phyloP scores from a whole-genome alignment of 2,329 filamentous ascomycete species.

The Hymenoscyphus fructigenus region DNA sequence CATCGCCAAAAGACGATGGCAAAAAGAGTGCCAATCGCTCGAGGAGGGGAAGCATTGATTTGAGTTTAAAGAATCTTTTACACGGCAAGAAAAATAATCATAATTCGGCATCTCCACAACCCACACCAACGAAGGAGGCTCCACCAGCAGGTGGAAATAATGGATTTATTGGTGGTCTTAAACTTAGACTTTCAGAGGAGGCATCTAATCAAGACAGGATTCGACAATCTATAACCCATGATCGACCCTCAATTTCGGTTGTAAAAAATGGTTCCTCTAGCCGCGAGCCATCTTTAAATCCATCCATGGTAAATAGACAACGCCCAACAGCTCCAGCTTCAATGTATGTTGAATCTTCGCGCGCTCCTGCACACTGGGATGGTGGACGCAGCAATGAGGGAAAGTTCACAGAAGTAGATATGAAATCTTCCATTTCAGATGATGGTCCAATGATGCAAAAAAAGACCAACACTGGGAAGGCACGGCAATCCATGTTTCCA shows the following conservation, averaged over 20 bases:
- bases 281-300: background rate
- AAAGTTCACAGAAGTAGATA: background rate
- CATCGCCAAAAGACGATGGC: conserved; percentile 12
- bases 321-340: background rate
- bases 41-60: conserved; percentile 28
- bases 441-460: conserved; percentile 22
- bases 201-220: conserved; percentile 23
- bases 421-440: conserved; percentile 4
- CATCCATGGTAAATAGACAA: background rate
- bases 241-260: background rate
- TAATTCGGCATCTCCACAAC: conserved; percentile 6
- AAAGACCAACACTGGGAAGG: conserved; percentile 17
- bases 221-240: conserved; percentile 11
- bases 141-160: conserved; percentile 14
- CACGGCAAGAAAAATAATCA: conserved; percentile 17
- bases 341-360: conserved; percentile 16
- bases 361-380: conserved; percentile 23
- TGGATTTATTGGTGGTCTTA: conserved; percentile 36
- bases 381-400: conserved; percentile 17
- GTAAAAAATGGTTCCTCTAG: background rate
- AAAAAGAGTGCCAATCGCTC: conserved; percentile 11
- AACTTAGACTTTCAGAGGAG: conserved; percentile 31
- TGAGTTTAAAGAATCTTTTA: conserved; percentile 25
- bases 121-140: conserved; percentile 14
- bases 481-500: conserved; percentile 18